Conservation (phyloP, 352 stramenopile genomes). For the Ochromonadaceae sp. region DNA sequence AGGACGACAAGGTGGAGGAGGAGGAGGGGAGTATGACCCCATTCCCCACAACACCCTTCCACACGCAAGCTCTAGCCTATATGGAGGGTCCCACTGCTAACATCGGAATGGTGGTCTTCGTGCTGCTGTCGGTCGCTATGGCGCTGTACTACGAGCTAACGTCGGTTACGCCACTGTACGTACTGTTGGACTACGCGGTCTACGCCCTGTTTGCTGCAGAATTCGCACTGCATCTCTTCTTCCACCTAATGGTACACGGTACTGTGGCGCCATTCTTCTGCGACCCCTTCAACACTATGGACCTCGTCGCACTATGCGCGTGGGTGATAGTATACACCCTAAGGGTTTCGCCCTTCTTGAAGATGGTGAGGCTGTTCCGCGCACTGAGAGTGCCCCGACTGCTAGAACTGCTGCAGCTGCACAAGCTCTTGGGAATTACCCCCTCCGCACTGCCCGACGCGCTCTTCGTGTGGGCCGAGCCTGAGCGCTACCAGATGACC, state of each 20-base stretch:
- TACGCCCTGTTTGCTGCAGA: neutral
- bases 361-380: too few relatives aligned
- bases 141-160: neutral
- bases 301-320: constrained; percentile 16
- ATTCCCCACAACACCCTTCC: too few relatives aligned
- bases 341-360: too few relatives aligned
- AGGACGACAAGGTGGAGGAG: too few relatives aligned
- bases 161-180: neutral
- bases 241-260: neutral
- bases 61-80: too few relatives aligned
- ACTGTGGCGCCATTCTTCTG: neutral
- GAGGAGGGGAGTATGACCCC: too few relatives aligned
- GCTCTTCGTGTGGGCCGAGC: neutral
- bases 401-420: neutral
- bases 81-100: too few relatives aligned
- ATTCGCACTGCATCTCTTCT: neutral
- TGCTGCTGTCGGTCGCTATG: neutral
- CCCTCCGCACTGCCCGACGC: too few relatives aligned
- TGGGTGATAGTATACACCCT: too few relatives aligned
- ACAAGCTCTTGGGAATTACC: too few relatives aligned
- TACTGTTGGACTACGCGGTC: neutral
- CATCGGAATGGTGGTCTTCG: neutral
- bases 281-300: constrained; percentile 3
- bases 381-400: too few relatives aligned
- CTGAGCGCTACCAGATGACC: constrained; percentile 19